A percentile compares a stretch with the other conserved stretches of the same genome.
Conservation (phyloP, 768 basidiomycete genomes). For the Naganishia friedmannii region DNA sequence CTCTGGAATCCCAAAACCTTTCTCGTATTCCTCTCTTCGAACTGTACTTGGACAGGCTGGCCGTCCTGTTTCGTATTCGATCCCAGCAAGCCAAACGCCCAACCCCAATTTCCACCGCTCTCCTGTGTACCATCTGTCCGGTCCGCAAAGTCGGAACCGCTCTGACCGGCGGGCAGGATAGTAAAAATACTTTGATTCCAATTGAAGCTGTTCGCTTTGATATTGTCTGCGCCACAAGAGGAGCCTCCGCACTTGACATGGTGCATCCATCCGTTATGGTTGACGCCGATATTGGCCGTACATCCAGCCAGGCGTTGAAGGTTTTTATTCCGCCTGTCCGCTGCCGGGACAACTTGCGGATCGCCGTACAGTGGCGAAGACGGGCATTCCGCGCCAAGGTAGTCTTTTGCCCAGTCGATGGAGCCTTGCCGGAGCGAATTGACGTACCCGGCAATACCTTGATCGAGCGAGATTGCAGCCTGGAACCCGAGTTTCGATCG, state of each 20-base stretch:
- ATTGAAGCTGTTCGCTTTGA: conserved; percentile 25
- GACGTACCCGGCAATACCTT: conserved; percentile 41
- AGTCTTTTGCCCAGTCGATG: conserved; percentile 36
- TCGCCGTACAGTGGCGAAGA: conserved; percentile 27
- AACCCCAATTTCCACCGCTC: not conserved
- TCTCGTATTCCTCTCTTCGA: conserved; percentile 19
- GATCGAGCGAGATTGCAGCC: conserved; percentile 37
- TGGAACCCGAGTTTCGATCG: conserved; percentile 38
- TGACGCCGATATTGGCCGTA: conserved; percentile 44
- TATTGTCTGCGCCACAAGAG: conserved; percentile 31
- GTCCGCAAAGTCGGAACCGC: not conserved
- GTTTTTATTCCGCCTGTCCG: conserved; percentile 42
- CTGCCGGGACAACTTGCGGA: conserved; percentile 19
- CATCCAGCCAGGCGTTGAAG: conserved; percentile 45
- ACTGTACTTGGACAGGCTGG: not conserved
- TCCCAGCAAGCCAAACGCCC: conserved; percentile 13
- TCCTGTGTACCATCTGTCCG: not conserved
- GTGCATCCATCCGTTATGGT: conserved; percentile 44
- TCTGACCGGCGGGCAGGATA: conserved; percentile 4
- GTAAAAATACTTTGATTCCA: conserved; percentile 30
- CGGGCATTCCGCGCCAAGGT: conserved; percentile 37
- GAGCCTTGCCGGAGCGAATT: conserved; percentile 33
- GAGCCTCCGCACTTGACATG: conserved; percentile 40
- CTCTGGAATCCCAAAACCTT: conserved; percentile 25
- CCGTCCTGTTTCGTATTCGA: conserved; percentile 8